Evolutionary conservation across 2,329 filamentous ascomycete genomes (phyloP).

Genomic region (Simplicillium sp.): DNA sequence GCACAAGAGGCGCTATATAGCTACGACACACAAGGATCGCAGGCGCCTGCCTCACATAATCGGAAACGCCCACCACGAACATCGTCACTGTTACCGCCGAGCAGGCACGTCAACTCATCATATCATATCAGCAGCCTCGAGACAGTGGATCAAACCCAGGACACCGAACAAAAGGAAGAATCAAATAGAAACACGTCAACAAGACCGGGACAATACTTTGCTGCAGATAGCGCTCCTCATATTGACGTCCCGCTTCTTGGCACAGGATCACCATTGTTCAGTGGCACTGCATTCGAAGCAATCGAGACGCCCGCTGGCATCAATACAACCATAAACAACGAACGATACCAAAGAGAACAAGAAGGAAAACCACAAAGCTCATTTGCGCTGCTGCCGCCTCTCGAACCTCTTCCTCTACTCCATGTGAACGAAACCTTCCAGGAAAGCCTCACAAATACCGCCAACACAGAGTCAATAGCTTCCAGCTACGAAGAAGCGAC

Average conservation of each 20-base stretch:
- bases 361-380: neutral
- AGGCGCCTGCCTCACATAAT: neutral
- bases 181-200: too few species aligned
- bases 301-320: too few species aligned
- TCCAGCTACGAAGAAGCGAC: too few species aligned
- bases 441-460: too few species aligned
- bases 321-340: neutral
- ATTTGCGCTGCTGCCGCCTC: neutral
- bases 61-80: constrained; percentile 27
- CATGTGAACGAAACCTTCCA: constrained; percentile 7
- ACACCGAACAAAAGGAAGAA: neutral
- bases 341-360: constrained; percentile 14
- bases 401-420: constrained; percentile 4
- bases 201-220: too few species aligned
- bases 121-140: constrained; percentile 8
- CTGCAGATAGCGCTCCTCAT: too few species aligned
- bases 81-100: constrained; percentile 33
- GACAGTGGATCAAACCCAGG: constrained; percentile 6
- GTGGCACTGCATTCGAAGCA: too few species aligned
- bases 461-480: too few species aligned
- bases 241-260: too few species aligned
- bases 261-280: too few species aligned
- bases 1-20: too few species aligned
- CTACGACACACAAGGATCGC: too few species aligned
- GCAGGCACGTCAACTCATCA: constrained; percentile 15